These are phyloP conservation scores for Russula sp. DNA, from an alignment of 768 basidiomycete genomes.

Conservation along the genomic window DNA sequence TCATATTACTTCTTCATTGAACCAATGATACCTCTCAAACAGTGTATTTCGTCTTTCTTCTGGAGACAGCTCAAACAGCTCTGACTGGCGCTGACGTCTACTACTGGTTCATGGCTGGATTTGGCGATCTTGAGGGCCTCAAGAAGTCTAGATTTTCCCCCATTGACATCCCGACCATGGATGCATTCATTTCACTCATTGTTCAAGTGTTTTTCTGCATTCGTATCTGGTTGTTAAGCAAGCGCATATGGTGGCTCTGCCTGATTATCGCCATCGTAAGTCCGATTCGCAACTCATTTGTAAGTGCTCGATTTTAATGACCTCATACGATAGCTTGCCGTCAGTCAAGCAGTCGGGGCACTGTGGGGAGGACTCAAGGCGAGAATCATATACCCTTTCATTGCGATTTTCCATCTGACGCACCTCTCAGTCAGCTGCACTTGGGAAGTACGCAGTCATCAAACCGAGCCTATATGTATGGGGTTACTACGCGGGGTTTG, in stretches of 20 bases:
- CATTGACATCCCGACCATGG: constrained; percentile 6
- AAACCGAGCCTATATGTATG: constrained; percentile 3
- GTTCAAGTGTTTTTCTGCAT: constrained; percentile 13
- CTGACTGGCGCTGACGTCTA: constrained; percentile 10
- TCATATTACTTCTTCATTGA: neutral
- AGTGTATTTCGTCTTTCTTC: constrained; percentile 8
- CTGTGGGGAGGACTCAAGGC: constrained; percentile 3
- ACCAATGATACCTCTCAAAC: neutral
- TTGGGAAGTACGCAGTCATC: neutral
- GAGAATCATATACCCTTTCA: neutral
- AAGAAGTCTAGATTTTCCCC: neutral
- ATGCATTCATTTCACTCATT: constrained; percentile 2
- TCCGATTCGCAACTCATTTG: neutral
- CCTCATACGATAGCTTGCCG: neutral
- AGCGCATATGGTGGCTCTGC: constrained; percentile 6
- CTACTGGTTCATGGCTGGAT: constrained; percentile 14
- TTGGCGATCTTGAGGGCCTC: neutral
- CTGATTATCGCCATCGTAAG: neutral
- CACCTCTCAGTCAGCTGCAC: neutral
- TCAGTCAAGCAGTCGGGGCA: neutral
- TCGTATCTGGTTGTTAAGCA: constrained; percentile 12
- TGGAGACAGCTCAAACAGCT: constrained; percentile 7
- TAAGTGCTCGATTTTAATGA: neutral
- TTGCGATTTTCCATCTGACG: neutral
- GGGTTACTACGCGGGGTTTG: neutral